Evolutionary conservation across 1,284 basidiomycete species (phyloP), one percentile per base, ranked within the genome.

Genomic region (Wallemia mellicola): DNA sequence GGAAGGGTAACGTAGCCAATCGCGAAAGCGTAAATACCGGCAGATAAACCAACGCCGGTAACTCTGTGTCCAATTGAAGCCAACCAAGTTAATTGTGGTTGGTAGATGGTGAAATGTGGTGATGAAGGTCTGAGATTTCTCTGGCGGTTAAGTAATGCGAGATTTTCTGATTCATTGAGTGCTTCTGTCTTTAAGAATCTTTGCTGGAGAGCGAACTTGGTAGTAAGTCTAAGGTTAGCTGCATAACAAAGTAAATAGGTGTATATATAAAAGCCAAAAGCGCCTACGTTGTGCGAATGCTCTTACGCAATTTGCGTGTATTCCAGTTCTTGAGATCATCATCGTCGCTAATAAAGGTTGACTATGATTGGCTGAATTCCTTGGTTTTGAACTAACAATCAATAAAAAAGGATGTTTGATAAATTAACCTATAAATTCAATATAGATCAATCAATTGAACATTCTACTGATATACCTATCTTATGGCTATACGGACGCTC

Each of bases 101-200:
- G 85, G 74, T 96, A 98, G 71, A 96, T 95, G 58, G 86, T 86
- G 66, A 91, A 83, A 71, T 95, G 88, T 24, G 94, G 92, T 66
- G 82, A 85, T 61, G 76, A 82, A 22, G 94, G 92, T 27, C 92
- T 82, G 58, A 76, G 73, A 59, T 83, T 73, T 63, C 92, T 80
- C 71, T 95, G 89, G 63, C 78, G 70, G 75, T 98, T 92, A 63
- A 96, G 74, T 63, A 92, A 79, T 2, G 75, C 75, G 56, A 70
- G 61, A 55, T 73, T 71, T 57, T 78, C 74, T 1, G 78, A 76
- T 0, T 78, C 73, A 1, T 79, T 74, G 5, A 79, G 73, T 3
- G 81, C 63, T 0, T 82, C 71, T 0, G 79, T 82, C 66, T 83
- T 77, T 27, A 84, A 5, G 14, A 48, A n/a, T n/a, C 19, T 48